Evolutionary conservation across 2,329 filamentous ascomycete species (phyloP).

Genomic region (Trichoderma koningii): DNA sequence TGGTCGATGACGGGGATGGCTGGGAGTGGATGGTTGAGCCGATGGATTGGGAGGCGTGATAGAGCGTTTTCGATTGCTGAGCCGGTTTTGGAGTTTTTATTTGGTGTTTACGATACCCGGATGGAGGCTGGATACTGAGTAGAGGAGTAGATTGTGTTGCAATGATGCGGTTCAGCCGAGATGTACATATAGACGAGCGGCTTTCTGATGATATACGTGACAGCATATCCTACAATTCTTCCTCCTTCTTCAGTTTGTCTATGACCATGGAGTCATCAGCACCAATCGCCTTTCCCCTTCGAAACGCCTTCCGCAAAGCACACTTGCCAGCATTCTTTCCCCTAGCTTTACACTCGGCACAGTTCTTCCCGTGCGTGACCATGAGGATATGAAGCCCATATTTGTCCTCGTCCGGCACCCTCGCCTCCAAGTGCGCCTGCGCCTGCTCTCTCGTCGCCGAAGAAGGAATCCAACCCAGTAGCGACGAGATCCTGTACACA

Average conservation of each 20-base stretch:
- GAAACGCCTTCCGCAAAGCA: slow-evolving; percentile 46
- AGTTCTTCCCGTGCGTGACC: slow-evolving; percentile 50
- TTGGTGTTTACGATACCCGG: neutral
- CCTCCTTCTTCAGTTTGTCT: neutral
- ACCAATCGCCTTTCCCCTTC: slow-evolving; percentile 29
- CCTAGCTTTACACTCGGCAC: slow-evolving; percentile 49
- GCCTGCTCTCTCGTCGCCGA: slow-evolving; percentile 48
- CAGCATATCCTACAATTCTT: neutral
- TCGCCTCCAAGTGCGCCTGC: slow-evolving; percentile 53
- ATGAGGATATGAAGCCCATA: slow-evolving; percentile 54
- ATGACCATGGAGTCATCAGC: slow-evolving; percentile 12
- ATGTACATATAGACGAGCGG: neutral
- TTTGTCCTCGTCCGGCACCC: slow-evolving; percentile 51
- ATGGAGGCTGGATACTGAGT: neutral
- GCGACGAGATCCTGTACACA: slow-evolving; percentile 52
- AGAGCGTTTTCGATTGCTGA: neutral
- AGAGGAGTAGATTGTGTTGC: neutral
- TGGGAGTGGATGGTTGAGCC: slow-evolving; percentile 47
- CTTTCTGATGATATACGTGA: too few relatives aligned
- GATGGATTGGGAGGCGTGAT: slow-evolving; percentile 43
- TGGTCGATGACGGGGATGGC: slow-evolving; percentile 33
- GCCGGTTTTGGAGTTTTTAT: neutral
- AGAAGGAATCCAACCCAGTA: slow-evolving; percentile 52
- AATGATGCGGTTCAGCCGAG: neutral
- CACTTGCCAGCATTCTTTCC: slow-evolving; percentile 45